Percentiles rank a stretch among this genome's conserved stretches.
Evolutionary conservation across 306 rosid species (phyloP).

Genomic region (Lathyrus tuberosus): DNA sequence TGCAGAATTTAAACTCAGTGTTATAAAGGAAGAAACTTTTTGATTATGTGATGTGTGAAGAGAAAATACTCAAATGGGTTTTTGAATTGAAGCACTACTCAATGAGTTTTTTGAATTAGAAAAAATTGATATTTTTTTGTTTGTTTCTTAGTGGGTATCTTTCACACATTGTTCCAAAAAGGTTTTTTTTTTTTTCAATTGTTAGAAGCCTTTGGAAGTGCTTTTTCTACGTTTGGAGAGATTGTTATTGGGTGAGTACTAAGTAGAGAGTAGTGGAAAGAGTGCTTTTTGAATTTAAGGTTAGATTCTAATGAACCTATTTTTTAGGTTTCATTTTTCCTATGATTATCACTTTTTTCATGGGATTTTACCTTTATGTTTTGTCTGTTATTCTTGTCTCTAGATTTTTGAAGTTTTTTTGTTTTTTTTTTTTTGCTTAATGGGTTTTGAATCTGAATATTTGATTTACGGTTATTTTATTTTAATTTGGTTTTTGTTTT

Average conservation of each 20-base stretch:
- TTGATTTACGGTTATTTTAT: neutral
- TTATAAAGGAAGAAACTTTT: conserved; percentile 22
- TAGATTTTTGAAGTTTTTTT: conserved; percentile 28
- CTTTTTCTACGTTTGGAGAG: conserved; percentile 34
- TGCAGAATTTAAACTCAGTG: conserved; percentile 40
- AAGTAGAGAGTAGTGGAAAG: neutral
- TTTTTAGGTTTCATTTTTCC: conserved; percentile 15
- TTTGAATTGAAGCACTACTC: conserved; percentile 15
- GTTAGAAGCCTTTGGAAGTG: conserved; percentile 16
- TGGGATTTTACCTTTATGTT: conserved; percentile 44
- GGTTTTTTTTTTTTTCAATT: conserved; percentile 21
- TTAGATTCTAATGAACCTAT: conserved; percentile 38
- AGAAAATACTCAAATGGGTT: conserved; percentile 24
- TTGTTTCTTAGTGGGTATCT: conserved; percentile 58
- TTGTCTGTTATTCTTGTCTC: conserved; percentile 62
- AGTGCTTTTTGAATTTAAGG: conserved; percentile 64
- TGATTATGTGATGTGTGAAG: neutral
- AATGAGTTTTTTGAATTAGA: conserved; percentile 45
- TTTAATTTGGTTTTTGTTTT: conserved; percentile 17
- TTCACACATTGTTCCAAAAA: conserved; percentile 83
- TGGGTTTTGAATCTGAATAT: neutral
- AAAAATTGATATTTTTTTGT: conserved; percentile 4
- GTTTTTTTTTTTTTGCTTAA: conserved; percentile 1
- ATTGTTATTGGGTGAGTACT: conserved; percentile 38
- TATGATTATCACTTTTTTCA: conserved; percentile 43